Evolutionary conservation across 306 rosid genomes (phyloP).

Genomic region (Dryas alaskensis): DNA sequence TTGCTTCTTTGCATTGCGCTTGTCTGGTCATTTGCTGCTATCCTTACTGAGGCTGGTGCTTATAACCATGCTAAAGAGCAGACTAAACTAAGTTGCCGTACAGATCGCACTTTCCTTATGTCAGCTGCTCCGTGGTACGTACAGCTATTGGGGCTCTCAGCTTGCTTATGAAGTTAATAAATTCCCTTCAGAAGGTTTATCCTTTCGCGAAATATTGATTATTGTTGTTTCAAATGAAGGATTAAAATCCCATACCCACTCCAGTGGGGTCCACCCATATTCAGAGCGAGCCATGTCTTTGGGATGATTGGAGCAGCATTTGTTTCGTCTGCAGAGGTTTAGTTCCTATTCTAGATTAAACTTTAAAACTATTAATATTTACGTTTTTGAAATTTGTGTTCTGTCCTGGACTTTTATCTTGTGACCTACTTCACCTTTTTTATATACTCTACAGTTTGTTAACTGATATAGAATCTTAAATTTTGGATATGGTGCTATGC

Average conservation of each 20-base stretch:
- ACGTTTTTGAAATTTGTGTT: neutral
- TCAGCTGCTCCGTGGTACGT: slow-evolving; percentile 80
- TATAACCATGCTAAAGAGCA: slow-evolving; percentile 48
- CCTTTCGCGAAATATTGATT: slow-evolving; percentile 9
- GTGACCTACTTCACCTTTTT: neutral
- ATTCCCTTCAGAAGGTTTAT: slow-evolving; percentile 8
- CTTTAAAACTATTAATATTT: neutral
- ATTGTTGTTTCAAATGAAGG: slow-evolving; percentile 48
- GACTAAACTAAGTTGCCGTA: slow-evolving; percentile 71
- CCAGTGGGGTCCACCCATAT: slow-evolving; percentile 96
- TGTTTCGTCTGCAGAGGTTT: slow-evolving; percentile 86
- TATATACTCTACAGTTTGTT: neutral
- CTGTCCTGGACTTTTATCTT: neutral
- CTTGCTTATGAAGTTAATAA: slow-evolving; percentile 1
- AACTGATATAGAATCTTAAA: neutral
- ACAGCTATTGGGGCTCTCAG: neutral
- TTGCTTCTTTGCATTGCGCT: slow-evolving; percentile 65
- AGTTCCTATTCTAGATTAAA: slow-evolving; percentile 20
- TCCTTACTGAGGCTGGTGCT: slow-evolving; percentile 84
- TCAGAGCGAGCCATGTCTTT: slow-evolving; percentile 87
- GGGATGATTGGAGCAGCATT: slow-evolving; percentile 98
- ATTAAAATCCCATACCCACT: slow-evolving; percentile 79
- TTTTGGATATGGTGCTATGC: neutral
- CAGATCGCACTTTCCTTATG: slow-evolving; percentile 66
- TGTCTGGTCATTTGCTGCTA: slow-evolving; percentile 82